Base-by-base conservation (phyloP, 2,329 filamentous ascomycete species). In the Camillea tinctor region DNA sequence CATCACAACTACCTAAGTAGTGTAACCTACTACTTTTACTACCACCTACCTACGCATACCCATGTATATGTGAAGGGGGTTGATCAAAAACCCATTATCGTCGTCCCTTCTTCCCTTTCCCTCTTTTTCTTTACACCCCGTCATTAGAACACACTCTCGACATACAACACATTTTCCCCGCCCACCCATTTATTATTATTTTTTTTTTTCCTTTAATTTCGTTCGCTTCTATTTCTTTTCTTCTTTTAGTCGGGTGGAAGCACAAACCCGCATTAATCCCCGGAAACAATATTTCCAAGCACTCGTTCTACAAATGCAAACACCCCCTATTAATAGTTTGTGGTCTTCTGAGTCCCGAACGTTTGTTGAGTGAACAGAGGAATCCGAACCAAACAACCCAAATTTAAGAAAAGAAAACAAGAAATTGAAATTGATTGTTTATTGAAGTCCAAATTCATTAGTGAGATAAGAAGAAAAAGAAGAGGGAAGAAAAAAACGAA, bases 141-240 rank as follows among this genome's bases (percentile, higher is more conserved):
- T 48, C 40, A 44, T 55, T n/a, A 55, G 40, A 44, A 17, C 40
- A 15, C 26, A 49, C 56, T 55, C 56, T 55, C 56, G 55, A 61
- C 52, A 56, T 52, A 61, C 52, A 56, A 54, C 58, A 55, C 59
- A 55, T n/a, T 62, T 60, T 57, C 60, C 19, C 58, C 63, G 62
- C 36, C 36, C 36, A 15, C 36, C 36, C 36, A 44, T 44, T 44
- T 44, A 44, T 44, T 5, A 17, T 44, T 60, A 59, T 11, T 44
- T 44, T 5, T 44, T 44, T 60, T 60, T 11, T 44, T 44, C 58
- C 30, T 59, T 36, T 58, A 61, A 57, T 62, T 60, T 57, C 60
- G 21, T 59, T 64, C 63, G 60, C 60, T 65, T 64, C 52, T 60
- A 19, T 57, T 23, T 55, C 30, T 15, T 23, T 56, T 23, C 11